Evolutionary conservation across 202 grass and related monocot genomes (phyloP), one percentile per base, ranked within the genome.

Genomic region (Brachypodium distachyon): DNA sequence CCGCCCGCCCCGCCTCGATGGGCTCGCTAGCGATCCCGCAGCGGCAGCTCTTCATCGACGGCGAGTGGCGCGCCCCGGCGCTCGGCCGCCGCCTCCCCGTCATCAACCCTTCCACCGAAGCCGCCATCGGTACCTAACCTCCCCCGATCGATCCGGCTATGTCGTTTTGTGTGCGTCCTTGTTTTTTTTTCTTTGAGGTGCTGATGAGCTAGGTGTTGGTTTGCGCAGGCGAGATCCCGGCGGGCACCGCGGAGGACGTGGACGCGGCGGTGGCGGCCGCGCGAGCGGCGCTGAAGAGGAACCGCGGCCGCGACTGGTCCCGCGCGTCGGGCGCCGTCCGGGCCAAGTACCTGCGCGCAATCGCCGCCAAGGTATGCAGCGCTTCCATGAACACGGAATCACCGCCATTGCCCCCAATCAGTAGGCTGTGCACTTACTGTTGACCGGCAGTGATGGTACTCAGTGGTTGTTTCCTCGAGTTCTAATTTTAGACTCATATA

Each of bases 341-440:
- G 49, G 92, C 89, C 82, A 96, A 92, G 71, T 92, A 90, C 73
- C 92, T 96, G 72, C 89, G 89, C 64, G 92, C 89, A 9, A 96
- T 96, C 74, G 86, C 92, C 17, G 78, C 89, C 56, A 92, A 96
- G 92, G 89, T 96, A 77, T 12, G 70, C 17, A 0, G 9, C 19
- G 12, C 33, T n/a, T 7, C 69, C 19, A 16, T 34, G 6, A 10
- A 33, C 5, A 41, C 5, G 37, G 7, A 28, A 41, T 34, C 9
- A 27, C 50, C 36, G 5, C 67, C 44, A 13, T 18, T 39, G 13
- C 38, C 37, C 6, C 23, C 40, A 54, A 25, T 40, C 57, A 36
- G 7, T 26, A 28, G 4, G 1, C 29, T 28, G 41, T 62, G 48
- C 1, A 14, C n/a, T 10, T 26, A 12, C 16, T 73, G 0, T 32